These are phyloP conservation scores for Bretschneidera sinensis DNA, from an alignment of 345 rosid genomes.

Conservation along the genomic window DNA sequence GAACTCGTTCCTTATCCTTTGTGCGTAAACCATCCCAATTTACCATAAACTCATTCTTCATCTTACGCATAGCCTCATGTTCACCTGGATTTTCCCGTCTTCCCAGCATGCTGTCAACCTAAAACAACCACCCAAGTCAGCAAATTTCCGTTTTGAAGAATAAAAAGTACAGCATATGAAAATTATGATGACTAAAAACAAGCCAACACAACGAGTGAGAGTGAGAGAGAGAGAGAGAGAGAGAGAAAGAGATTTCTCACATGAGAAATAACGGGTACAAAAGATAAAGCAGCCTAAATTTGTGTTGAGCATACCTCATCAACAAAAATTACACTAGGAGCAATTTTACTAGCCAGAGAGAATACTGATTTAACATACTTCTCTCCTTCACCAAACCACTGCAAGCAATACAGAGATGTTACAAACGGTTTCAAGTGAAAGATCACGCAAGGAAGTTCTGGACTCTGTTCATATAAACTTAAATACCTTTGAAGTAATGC, in stretches of 20 bases:
- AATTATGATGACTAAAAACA: too few species aligned
- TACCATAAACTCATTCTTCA: conserved; percentile 99
- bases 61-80: conserved; percentile 99
- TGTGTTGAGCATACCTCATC: conserved; percentile 69
- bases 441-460: too few species aligned
- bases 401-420: conserved; percentile 27
- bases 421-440: conserved; percentile 6
- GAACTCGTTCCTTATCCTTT: conserved; percentile 90
- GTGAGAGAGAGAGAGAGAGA: too few species aligned
- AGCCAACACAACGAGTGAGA: too few species aligned
- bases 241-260: too few species aligned
- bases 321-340: conserved; percentile 94
- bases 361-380: conserved; percentile 97
- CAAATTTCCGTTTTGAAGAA: background rate
- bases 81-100: conserved; percentile 99
- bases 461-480: too few species aligned
- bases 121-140: conserved; percentile 14
- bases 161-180: background rate
- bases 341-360: conserved; percentile 96
- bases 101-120: conserved; percentile 99
- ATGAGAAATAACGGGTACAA: too few species aligned
- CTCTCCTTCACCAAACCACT: conserved; percentile 99
- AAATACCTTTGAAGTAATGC: conserved; percentile 95
- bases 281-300: too few species aligned
- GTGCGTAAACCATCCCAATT: conserved; percentile 98